phyloP scores from a whole-genome alignment of 306 rosid genomes.

The Cucumis cinereus region DNA sequence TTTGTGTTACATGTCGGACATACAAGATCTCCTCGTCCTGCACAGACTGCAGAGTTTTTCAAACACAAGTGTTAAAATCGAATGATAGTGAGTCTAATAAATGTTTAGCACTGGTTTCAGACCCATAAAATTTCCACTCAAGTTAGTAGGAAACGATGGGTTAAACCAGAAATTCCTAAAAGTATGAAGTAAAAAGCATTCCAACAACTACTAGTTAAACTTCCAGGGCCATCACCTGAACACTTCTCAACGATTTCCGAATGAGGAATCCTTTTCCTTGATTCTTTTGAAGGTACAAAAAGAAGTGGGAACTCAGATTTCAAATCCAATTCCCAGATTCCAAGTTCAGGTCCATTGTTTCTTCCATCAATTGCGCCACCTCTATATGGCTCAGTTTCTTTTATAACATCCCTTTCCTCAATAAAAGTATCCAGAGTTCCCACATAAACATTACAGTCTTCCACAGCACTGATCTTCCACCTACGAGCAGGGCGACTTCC shows the following conservation, averaged over 20 bases:
- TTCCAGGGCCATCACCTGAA: slow-evolving; percentile 39
- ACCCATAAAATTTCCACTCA: neutral
- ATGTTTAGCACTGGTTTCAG: neutral
- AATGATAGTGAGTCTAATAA: neutral
- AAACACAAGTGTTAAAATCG: slow-evolving; percentile 5
- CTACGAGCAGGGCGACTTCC: slow-evolving; percentile 96
- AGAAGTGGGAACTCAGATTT: slow-evolving; percentile 81
- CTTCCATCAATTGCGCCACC: slow-evolving; percentile 62
- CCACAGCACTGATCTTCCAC: slow-evolving; percentile 78
- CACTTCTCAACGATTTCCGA: slow-evolving; percentile 74
- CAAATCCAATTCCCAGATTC: slow-evolving; percentile 88
- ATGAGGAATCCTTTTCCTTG: slow-evolving; percentile 60
- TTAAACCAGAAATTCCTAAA: neutral
- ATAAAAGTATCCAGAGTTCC: slow-evolving; percentile 87
- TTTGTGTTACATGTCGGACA: slow-evolving; percentile 56
- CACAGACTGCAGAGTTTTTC: slow-evolving; percentile 49
- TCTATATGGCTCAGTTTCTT: slow-evolving; percentile 50
- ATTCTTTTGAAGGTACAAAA: slow-evolving; percentile 47
- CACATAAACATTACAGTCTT: slow-evolving; percentile 86
- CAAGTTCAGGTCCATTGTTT: slow-evolving; percentile 60
- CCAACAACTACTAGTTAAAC: neutral
- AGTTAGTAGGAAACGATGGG: neutral
- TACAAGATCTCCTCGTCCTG: slow-evolving; percentile 49
- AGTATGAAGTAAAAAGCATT: neutral
- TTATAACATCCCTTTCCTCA: slow-evolving; percentile 72